Base-by-base conservation (phyloP, 441 rosid species). In the Euphorbia schlechtendalii region DNA sequence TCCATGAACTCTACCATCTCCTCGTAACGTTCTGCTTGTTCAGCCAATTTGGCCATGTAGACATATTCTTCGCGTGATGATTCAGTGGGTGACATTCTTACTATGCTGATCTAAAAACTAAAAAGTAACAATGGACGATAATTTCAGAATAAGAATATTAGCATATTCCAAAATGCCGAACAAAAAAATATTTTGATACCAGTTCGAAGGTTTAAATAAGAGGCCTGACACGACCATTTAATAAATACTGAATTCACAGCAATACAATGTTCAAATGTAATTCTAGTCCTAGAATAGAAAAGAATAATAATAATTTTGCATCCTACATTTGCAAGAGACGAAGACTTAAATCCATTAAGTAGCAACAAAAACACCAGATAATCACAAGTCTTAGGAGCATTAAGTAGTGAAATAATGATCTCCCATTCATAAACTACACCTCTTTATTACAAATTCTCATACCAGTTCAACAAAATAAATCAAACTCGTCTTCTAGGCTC, bases 1-100 rank as follows among this genome's bases (percentile, higher is more conserved):
- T 92, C 98, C 96, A 92, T 92, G 68, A 89, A 87, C 79, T 89
- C 96, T 36, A 92, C 96, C 98, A 92, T 92, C 68, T 92, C 98
- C 70, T 92, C 96, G 5, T 92, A 92, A 3, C 98, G 93, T 72
- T 92, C 98, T 0, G 96, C 96, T 79, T 92, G 98, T 74, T 92
- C 96, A 3, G 96, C 96, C 81, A 92, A 53, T 91, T 92, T 92
- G 75, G 98, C 96, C 93, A 84, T 76, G 84, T 87, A 92, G 36
- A 89, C 98, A 81, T 85, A 79, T 67, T 89, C 96, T 77, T 89
- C 96, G 0, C 94, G 88, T 8, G 96, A 74, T 32, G 87, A 53
- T 25, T 86, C 97, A 20, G 80, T 53, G 36, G 88, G 78, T 8
- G 83, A 72, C 98, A 89, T 91, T 79, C 72, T 88, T 36, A 40